A percentile compares a stretch with the other conserved stretches of the same genome.
phyloP scores from a whole-genome alignment of 176 grass and related monocot species.

The Oryza rufipogon region DNA sequence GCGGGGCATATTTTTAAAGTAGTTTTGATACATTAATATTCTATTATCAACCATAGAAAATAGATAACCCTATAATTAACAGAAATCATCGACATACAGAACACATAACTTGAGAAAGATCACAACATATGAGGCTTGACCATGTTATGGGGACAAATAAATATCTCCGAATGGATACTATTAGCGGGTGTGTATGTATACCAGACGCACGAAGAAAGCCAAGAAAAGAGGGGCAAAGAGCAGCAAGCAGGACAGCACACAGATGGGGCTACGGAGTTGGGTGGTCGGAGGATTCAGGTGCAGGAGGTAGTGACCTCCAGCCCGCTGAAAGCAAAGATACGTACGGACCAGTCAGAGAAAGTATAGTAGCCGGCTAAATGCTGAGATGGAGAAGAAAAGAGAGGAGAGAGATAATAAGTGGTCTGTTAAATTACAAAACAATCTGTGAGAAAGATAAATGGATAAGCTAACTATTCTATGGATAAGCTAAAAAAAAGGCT shows the following conservation, averaged over 20 bases:
- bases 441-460: too few relatives aligned
- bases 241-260: neutral
- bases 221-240: too few relatives aligned
- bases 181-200: neutral
- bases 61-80: neutral
- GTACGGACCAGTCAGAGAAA: neutral
- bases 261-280: constrained; percentile 8
- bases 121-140: neutral
- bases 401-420: too few relatives aligned
- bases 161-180: neutral
- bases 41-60: neutral
- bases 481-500: too few relatives aligned
- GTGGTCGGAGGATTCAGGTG: constrained; percentile 2
- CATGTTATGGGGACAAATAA: neutral
- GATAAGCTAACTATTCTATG: too few relatives aligned
- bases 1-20: neutral
- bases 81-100: too few relatives aligned
- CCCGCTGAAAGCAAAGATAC: constrained; percentile 28
- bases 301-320: constrained; percentile 27
- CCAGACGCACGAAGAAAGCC: too few relatives aligned
- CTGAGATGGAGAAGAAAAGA: too few relatives aligned
- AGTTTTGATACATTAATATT: neutral
- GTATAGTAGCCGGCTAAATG: too few relatives aligned
- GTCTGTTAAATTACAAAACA: too few relatives aligned
- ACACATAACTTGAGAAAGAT: too few relatives aligned